Base-by-base conservation (phyloP, 345 rosid species). In the Cardamine chenopodiifolia region DNA sequence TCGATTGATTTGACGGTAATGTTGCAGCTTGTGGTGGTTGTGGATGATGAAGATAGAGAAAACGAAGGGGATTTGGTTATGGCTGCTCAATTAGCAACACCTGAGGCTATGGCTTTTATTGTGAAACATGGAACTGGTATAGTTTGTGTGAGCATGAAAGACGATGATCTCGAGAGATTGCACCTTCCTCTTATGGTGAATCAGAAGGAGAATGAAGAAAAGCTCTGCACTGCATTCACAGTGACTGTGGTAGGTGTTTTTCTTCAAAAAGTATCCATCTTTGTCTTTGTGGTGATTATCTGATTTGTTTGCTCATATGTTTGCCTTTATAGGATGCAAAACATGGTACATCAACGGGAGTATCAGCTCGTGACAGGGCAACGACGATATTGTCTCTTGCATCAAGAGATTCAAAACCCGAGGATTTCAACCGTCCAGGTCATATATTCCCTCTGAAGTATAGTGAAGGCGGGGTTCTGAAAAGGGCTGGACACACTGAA, bases 401-500 rank as follows among this genome's bases (percentile, higher is more conserved):
- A 12, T 90, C 97, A 2, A 81, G 70, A 62, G 88, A 89, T 47
- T 89, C 98, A 64, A 90, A 86, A 80, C 97, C 97, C 0, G 90
- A 84, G 8, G 96, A 90, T 75, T 90, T 93, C 83, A 90, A 89
- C 75, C 87, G 98, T 11, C 98, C 97, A 0, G 93, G 97, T 35
- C 97, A 93, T 39, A 89, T 90, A 61, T 93, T 93, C 23, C 98
- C 97, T 0, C 72, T 90, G 63, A 90, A 79, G 82, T 93, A 89
- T 71, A 78, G 92, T 75, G 93, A 90, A 69, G 98, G 97, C 23
- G 97, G 98, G 55, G 97, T 93, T 68, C 68, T 90, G 76, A 89
- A 90, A 86, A 79, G 98, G 72, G 96, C 98, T 79, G 97, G 98
- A 29, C 98, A 93, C 73, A 93, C 98, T 29, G 97, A 93, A 81